Evolutionary conservation across 129 eudicot genomes (phyloP).

Genomic region (Centella asiatica): DNA sequence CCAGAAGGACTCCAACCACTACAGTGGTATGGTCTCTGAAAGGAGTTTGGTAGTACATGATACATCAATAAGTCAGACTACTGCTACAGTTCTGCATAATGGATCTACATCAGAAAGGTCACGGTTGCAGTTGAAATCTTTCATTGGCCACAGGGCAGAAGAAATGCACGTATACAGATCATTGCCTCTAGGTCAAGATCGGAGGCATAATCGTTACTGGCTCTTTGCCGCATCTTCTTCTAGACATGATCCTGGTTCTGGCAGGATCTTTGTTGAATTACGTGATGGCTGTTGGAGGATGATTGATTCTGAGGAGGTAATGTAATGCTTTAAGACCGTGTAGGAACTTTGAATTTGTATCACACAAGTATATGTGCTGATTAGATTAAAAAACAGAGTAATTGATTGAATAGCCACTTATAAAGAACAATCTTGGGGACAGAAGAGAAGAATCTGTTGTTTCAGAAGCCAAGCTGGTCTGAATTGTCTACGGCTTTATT

Average conservation of each 20-base stretch:
- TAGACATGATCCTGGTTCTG: slow-evolving; percentile 80
- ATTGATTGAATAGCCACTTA: no score
- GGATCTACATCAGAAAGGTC: slow-evolving; percentile 75
- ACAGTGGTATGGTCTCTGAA: neutral
- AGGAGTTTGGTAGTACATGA: slow-evolving; percentile 27
- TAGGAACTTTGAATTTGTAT: neutral
- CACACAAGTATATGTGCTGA: no score
- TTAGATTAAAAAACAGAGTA: no score
- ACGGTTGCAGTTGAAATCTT: slow-evolving; percentile 80
- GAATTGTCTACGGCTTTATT: neutral
- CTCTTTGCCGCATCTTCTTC: slow-evolving; percentile 79
- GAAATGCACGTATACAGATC: slow-evolving; percentile 88
- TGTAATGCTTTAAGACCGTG: neutral
- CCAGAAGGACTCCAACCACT: slow-evolving; percentile 13
- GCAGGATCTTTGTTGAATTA: slow-evolving; percentile 87
- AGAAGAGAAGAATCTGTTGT: no score
- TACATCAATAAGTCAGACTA: slow-evolving; percentile 24
- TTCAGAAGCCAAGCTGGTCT: neutral
- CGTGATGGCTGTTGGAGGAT: slow-evolving; percentile 76
- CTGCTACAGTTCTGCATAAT: slow-evolving; percentile 44
- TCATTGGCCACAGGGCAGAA: slow-evolving; percentile 84
- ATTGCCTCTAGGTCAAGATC: slow-evolving; percentile 89
- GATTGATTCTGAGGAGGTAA: slow-evolving; percentile 86
- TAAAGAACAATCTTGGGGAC: no score
- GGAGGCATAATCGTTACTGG: slow-evolving; percentile 91